phyloP scores from a whole-genome alignment of 768 basidiomycete species.

The Serendipita sp. region DNA sequence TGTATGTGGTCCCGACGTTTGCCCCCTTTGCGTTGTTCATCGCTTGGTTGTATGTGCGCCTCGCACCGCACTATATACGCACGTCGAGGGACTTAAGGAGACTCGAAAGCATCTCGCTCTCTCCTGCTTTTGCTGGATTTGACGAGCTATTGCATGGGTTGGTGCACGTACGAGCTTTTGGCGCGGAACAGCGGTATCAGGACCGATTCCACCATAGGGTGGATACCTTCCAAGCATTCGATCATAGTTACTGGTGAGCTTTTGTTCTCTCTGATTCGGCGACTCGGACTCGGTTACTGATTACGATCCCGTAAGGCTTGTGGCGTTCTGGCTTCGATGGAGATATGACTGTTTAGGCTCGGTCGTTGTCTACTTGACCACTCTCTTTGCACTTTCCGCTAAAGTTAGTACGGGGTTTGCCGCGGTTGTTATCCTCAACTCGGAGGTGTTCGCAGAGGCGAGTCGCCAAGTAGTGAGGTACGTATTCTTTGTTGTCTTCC shows the following conservation, averaged over 20 bases:
- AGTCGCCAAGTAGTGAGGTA: constrained; percentile 46
- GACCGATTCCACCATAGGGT: constrained; percentile 44
- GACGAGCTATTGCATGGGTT: constrained; percentile 55
- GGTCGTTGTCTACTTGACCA: constrained; percentile 50
- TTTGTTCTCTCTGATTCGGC: too few relatives aligned
- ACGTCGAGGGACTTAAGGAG: constrained; percentile 52
- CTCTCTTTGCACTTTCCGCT: constrained; percentile 46
- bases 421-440: constrained; percentile 56
- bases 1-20: constrained; percentile 46
- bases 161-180: constrained; percentile 52
- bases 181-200: constrained; percentile 52
- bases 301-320: constrained; percentile 35
- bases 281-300: not conserved
- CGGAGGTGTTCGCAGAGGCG: constrained; percentile 53
- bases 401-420: constrained; percentile 42
- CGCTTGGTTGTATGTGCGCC: constrained; percentile 48
- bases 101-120: constrained; percentile 48
- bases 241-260: constrained; percentile 40
- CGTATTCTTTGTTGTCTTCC: constrained; percentile 9
- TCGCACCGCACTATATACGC: constrained; percentile 43
- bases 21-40: constrained; percentile 51
- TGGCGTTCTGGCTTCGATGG: constrained; percentile 54
- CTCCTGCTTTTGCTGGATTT: constrained; percentile 57
- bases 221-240: constrained; percentile 48
- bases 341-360: constrained; percentile 65